These are phyloP conservation scores for Ustilaginoidea virens DNA, from an alignment of 2,329 filamentous ascomycete genomes.

Conservation along the genomic window DNA sequence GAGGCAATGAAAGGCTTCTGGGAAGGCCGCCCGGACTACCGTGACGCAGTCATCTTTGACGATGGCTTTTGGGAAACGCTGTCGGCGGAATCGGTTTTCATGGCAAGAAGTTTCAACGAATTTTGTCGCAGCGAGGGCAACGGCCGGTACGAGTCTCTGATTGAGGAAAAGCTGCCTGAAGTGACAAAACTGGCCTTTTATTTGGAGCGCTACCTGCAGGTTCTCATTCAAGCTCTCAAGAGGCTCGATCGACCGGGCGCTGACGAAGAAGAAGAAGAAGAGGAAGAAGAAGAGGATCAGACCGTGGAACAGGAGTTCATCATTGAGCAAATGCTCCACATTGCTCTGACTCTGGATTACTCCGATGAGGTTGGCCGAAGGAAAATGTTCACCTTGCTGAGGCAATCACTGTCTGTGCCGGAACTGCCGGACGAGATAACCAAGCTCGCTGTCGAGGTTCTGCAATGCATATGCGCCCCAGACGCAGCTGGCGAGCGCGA, in stretches of 20 bases:
- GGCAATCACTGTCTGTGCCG: constrained; percentile 71
- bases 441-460: constrained; percentile 67
- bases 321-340: constrained; percentile 86
- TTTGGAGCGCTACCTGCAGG: constrained; percentile 64
- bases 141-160: constrained; percentile 55
- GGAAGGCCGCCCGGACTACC: constrained; percentile 77
- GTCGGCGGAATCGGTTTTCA: constrained; percentile 74
- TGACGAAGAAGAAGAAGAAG: constrained; percentile 37
- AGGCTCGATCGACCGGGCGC: constrained; percentile 37
- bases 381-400: constrained; percentile 87
- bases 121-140: constrained; percentile 67
- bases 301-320: constrained; percentile 88
- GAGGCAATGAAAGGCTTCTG: constrained; percentile 95
- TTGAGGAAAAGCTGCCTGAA: constrained; percentile 90
- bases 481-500: constrained; percentile 62
- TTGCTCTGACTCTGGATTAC: constrained; percentile 84
- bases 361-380: constrained; percentile 91
- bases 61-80: constrained; percentile 69
- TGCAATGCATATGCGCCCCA: constrained; percentile 69
- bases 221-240: constrained; percentile 48
- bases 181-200: constrained; percentile 83
- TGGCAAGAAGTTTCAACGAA: constrained; percentile 85
- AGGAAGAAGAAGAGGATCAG: constrained; percentile 62
- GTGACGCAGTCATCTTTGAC: constrained; percentile 55
- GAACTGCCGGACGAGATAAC: constrained; percentile 88